Base-by-base conservation (phyloP, 306 rosid species). In the Cercis canadensis region DNA sequence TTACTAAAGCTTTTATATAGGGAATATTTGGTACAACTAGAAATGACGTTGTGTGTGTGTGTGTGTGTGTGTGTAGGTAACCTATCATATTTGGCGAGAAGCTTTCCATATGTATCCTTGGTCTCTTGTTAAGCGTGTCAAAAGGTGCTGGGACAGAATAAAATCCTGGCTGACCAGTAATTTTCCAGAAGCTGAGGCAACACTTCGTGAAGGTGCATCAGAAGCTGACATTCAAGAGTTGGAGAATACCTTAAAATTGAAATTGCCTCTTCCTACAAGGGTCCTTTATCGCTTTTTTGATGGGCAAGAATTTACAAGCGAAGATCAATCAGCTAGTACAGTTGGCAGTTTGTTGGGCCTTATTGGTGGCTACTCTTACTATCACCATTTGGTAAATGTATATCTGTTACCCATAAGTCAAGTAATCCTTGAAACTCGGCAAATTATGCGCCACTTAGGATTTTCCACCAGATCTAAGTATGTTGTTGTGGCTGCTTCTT, bases 101-200 rank as follows among this genome's bases (percentile, higher is more conserved):
- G 89, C 86, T 43, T 94, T 94, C 72, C 53, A 17, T 36, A 84
- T 84, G 89, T 94, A 90, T 75, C 98, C 98, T 36, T 94, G 98
- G 98, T 57, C 83, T 5, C 93, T 90, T 68, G 97, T 94, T 15
- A 79, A 45, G 82, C 88, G 97, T n/a, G 96, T 81, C 4, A 88
- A 89, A 62, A 64, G 63, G 68, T 94, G 98, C 62, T 94, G 94
- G 97, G 88, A 73, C 36, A 80, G 74, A 57, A 72, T 90, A 37
- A 76, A 70, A 57, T 76, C 75, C 8, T 90, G 96, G 97, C 62
- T 90, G 62, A 4, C 63, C 40, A 17, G 13, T 44, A 82, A 94
- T 60, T 90, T 88, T 70, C 87, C 94, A 0, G 98, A 94, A 81
- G 88, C 88, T 4, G 70, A 55, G 74, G 82, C 84, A 41, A 87